These are phyloP conservation scores for Atkinsonella hypoxylon DNA, from an alignment of 2,329 filamentous ascomycete species.

Conservation along the genomic window DNA sequence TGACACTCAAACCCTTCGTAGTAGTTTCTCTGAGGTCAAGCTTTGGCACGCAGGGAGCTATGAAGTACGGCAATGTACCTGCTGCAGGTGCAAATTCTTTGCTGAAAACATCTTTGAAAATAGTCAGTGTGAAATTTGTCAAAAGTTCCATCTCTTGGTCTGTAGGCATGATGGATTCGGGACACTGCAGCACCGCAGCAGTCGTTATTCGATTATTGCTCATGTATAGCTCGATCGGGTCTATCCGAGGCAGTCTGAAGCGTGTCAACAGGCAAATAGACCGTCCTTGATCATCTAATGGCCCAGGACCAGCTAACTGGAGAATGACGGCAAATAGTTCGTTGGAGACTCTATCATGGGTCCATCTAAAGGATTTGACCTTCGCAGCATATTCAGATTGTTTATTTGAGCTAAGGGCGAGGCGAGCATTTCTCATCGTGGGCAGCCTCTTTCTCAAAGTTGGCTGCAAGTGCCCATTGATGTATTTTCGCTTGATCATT, in stretches of 20 bases:
- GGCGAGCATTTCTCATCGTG: constrained; percentile 71
- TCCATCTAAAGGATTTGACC: constrained; percentile 69
- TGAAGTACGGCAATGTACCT: constrained; percentile 66
- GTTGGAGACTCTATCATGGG: constrained; percentile 27
- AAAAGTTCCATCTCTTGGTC: constrained; percentile 39
- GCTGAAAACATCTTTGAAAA: constrained; percentile 81
- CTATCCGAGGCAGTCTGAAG: constrained; percentile 48
- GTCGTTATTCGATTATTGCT: constrained; percentile 48
- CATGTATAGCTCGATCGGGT: constrained; percentile 61
- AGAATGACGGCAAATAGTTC: constrained; percentile 52
- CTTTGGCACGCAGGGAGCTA: constrained; percentile 45
- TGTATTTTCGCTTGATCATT: constrained; percentile 51
- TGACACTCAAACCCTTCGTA: constrained; percentile 3
- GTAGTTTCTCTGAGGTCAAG: background rate
- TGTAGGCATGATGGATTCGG: constrained; percentile 29
- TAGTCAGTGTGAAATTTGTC: constrained; percentile 58
- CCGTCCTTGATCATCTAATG: constrained; percentile 45
- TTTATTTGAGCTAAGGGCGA: constrained; percentile 73
- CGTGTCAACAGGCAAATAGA: constrained; percentile 64
- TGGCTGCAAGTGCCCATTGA: constrained; percentile 67
- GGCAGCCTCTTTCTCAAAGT: constrained; percentile 61
- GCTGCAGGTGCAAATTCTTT: constrained; percentile 61
- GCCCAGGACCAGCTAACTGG: constrained; percentile 40
- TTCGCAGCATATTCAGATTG: constrained; percentile 64
- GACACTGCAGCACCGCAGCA: constrained; percentile 37